Conservation (phyloP, 257 asterid genomes). For the Petrea volubilis region DNA sequence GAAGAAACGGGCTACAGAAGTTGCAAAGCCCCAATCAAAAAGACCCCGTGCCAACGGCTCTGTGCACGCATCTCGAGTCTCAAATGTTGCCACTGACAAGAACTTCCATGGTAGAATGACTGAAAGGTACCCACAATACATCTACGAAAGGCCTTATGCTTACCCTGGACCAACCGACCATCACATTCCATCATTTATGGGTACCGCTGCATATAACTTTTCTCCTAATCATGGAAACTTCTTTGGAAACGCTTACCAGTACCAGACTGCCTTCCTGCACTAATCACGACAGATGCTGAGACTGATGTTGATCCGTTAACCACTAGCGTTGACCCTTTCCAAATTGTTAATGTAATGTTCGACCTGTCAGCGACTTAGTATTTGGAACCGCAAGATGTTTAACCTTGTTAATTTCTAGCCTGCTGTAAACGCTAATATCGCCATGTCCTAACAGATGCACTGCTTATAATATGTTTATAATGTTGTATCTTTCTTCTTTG, state of each 20-base stretch:
- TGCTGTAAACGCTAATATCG: slow-evolving; percentile 72
- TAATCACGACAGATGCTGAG: slow-evolving; percentile 65
- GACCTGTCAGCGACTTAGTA: slow-evolving; percentile 49
- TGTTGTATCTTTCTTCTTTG: no score
- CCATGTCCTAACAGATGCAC: slow-evolving; percentile 32
- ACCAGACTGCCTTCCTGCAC: slow-evolving; percentile 95
- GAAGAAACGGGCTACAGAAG: slow-evolving; percentile 92
- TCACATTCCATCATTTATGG: slow-evolving; percentile 59
- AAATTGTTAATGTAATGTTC: slow-evolving; percentile 55
- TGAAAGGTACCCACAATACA: slow-evolving; percentile 82
- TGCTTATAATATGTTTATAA: slow-evolving; percentile 42
- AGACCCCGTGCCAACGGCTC: slow-evolving; percentile 83
- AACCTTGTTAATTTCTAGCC: slow-evolving; percentile 58
- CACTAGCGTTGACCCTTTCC: slow-evolving; percentile 64
- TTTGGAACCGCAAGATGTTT: slow-evolving; percentile 24
- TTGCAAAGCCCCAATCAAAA: slow-evolving; percentile 92
- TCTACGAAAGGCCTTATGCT: slow-evolving; percentile 73
- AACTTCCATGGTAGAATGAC: slow-evolving; percentile 60
- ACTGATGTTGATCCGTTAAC: slow-evolving; percentile 63
- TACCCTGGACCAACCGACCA: slow-evolving; percentile 70
- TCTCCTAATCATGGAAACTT: slow-evolving; percentile 78
- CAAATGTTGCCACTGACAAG: slow-evolving; percentile 59
- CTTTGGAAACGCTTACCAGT: slow-evolving; percentile 91
- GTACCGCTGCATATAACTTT: slow-evolving; percentile 59
- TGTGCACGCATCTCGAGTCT: slow-evolving; percentile 61